Evolutionary conservation across 2,329 filamentous ascomycete species (phyloP).

Genomic region (Trichoderma atroviride): DNA sequence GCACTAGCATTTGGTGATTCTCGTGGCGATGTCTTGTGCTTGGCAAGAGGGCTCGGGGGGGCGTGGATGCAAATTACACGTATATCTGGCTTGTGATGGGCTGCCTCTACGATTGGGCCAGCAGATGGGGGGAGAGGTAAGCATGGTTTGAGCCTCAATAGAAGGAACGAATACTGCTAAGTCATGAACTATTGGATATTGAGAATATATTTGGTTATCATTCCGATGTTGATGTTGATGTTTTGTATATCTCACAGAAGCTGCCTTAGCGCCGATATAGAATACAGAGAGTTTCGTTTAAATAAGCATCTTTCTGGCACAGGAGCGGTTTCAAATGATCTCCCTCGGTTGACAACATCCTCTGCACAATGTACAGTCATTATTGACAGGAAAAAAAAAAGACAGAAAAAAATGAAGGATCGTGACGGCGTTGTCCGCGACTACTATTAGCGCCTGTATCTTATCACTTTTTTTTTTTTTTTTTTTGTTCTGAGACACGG

Average conservation of each 20-base stretch:
- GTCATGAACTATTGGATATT: neutral
- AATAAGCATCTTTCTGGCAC: neutral
- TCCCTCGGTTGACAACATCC: neutral
- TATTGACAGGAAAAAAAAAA: neutral
- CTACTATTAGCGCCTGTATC: neutral
- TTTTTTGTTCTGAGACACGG: neutral
- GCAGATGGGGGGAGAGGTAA: neutral
- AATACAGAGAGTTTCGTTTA: neutral
- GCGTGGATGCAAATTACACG: neutral
- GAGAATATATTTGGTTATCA: neutral
- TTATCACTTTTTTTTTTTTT: constrained; percentile 12
- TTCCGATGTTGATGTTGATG: neutral
- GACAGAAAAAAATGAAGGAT: neutral
- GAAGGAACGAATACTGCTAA: neutral
- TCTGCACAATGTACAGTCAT: neutral
- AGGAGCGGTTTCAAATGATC: neutral
- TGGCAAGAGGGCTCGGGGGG: neutral
- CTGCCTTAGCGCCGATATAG: neutral
- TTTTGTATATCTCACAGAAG: neutral
- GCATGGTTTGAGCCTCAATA: neutral
- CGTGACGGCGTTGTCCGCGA: neutral
- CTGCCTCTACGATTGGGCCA: neutral
- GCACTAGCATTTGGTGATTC: neutral
- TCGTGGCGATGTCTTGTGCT: neutral
- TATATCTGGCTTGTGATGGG: neutral